Base-by-base conservation (phyloP, 805 yeast genomes). In the Sugiyamaella qingdaonensis region DNA sequence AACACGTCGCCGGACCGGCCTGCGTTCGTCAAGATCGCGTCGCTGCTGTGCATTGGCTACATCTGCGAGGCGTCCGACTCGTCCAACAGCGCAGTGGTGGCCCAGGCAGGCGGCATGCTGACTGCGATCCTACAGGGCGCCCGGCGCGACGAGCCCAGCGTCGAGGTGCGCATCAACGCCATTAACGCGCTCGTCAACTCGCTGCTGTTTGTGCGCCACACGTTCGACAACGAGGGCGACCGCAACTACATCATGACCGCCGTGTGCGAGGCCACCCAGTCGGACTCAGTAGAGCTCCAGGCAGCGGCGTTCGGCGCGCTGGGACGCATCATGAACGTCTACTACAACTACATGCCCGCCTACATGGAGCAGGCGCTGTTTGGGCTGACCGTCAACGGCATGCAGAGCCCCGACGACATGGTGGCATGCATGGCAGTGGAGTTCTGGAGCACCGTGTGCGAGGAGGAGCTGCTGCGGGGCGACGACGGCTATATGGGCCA, bases 391-490 rank as follows among this genome's bases (percentile, higher is more conserved):
- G 90, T 92, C 43, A 55, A 27, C 46, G 97, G 98, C 43, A 94
- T 94, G 97, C 85, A 85, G 70, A 84, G 89, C 53, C 66, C 73
- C 33, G 86, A 88, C 71, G 95, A 87, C 63, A 81, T 81, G 62
- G 98, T 94, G 31, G 86, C 97, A 0, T 89, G 97, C 67, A 91
- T 92, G 97, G 97, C 99, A 31, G 94, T 94, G 54, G 99, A 94
- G 73, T 92, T 94, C 69, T 94, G 99, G 99, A 84, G 92, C 55
- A 89, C 99, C n/a, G 94, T 94, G n/a, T 91, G 98, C 74, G 99
- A 94, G 73, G 97, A 86, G 66, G 99, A 94, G 71, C 77, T 87
- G 58, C 88, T 84, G 65, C 61, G 58, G 3, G 65, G 80, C 58
- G 84, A 82, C 46, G 62, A 51, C 11, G 58, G 43, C 37, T 54